Evolutionary conservation across 805 yeast genomes (phyloP), one percentile per base, ranked within the genome.

Genomic region (Yarrowia sp.): DNA sequence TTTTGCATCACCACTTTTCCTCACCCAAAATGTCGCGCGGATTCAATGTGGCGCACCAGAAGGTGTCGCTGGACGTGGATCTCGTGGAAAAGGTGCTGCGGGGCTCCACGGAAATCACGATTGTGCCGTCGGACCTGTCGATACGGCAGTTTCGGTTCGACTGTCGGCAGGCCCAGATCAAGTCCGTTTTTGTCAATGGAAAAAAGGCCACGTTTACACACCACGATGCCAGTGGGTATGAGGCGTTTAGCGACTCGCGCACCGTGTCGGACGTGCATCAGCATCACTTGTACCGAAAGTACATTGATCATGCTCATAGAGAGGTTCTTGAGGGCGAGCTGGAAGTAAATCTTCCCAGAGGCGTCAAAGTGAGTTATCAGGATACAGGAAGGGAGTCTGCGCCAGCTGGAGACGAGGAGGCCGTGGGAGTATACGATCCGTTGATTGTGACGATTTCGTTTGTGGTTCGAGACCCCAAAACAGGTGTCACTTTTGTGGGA

Each of bases 51-150:
- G 92, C 93, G 4, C 96, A 92, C 74, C 98, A 93, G 74, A 83
- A 88, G 69, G 89, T 93, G 13, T 81, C 84, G 31, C 76, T 93
- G 17, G 96, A 92, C 73, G 84, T 93, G 4, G 96, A 92, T 73
- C 77, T 92, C 47, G 81, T 85, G n/a, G 78, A 80, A 15, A 81
- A 83, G 67, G 71, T 77, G 18, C 77, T 92, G 6, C 72, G 71
- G 0, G 99, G 98, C 14, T 81, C 83, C 69, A 91, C 98, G 0
- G 98, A 92, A 72, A 77, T 95, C 36, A 88, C 95, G 1, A 79
- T 92, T 2, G 80, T 89, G 15, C 98, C 99, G 0, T 77, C 84
- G 14, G 84, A 86, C 61, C 77, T 86, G 18, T 71, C 79, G 1
- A 77, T 93, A 50, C 84, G 83, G 65, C 77, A 78, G 10, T 78